These are phyloP conservation scores for Mortierella sp. DNA, from an alignment of 371 early-diverging fungal genomes.

Conservation along the genomic window DNA sequence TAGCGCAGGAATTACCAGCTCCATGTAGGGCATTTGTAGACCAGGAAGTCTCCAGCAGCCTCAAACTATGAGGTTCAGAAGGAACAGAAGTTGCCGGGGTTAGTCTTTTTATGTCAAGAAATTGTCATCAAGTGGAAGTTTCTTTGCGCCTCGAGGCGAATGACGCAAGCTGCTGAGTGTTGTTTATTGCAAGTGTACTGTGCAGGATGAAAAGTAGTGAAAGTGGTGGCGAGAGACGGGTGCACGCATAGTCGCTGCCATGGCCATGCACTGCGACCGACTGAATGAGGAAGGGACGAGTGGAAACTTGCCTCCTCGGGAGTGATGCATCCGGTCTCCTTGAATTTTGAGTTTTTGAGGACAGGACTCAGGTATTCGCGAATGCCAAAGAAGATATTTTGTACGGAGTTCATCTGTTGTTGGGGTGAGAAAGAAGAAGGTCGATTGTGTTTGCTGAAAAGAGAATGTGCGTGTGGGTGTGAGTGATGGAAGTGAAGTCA, in stretches of 20 bases:
- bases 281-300: not conserved
- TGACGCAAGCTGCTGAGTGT: not conserved
- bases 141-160: not conserved
- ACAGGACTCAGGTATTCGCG: conserved; percentile 95
- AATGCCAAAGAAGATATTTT: conserved; percentile 29
- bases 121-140: not conserved
- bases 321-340: conserved; percentile 93
- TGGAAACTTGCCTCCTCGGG: conserved; percentile 88
- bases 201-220: not conserved
- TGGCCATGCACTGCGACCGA: not conserved
- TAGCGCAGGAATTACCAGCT: conserved; percentile 75
- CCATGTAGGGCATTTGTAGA: conserved; percentile 99
- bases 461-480: not conserved
- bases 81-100: not conserved
- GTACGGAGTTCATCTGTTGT: not conserved
- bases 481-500: not conserved
- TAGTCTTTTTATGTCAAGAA: not conserved
- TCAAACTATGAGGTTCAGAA: conserved; percentile 78
- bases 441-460: not conserved
- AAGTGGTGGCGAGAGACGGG: not conserved
- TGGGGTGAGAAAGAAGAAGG: not conserved
- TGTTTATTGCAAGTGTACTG: not conserved
- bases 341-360: conserved; percentile 94
- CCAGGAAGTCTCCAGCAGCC: conserved; percentile 96
- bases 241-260: not conserved